These are phyloP conservation scores for Letharia columbiana DNA, from an alignment of 495 filamentous ascomycete genomes.

Conservation along the genomic window DNA sequence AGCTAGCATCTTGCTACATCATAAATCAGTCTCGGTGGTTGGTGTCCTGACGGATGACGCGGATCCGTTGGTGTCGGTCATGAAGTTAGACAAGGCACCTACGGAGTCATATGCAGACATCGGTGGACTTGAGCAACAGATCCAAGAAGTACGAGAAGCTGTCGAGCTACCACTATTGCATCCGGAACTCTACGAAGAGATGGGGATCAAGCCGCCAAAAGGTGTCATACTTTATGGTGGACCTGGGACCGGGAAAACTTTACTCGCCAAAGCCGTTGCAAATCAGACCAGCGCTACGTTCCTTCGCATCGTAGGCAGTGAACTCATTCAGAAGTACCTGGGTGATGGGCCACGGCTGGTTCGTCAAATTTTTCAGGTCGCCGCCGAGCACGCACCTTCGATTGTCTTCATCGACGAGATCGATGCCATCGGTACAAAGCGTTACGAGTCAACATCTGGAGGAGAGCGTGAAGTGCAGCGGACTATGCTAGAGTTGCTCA, in stretches of 20 bases:
- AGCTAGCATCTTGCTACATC: constrained; percentile 89
- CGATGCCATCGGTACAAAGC: constrained; percentile 97
- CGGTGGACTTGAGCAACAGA: constrained; percentile 88
- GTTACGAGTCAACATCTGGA: constrained; percentile 94
- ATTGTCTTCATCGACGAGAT: constrained; percentile 99
- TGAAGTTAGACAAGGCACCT: constrained; percentile 99
- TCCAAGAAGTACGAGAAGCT: constrained; percentile 95
- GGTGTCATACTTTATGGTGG: constrained; percentile 98
- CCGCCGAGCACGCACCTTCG: constrained; percentile 89
- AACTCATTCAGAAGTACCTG: constrained; percentile 98
- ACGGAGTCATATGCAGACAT: constrained; percentile 99
- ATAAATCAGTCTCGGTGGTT: constrained; percentile 96
- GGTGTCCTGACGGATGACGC: constrained; percentile 95
- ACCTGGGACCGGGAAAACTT: constrained; percentile 93
- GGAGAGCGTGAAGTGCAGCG: constrained; percentile 96
- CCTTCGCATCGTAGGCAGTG: constrained; percentile 93
- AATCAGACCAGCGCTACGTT: constrained; percentile 99
- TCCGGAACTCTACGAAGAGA: constrained; percentile 97
- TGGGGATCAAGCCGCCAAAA: constrained; percentile 99
- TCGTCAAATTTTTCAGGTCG: constrained; percentile 95
- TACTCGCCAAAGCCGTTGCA: constrained; percentile 94
- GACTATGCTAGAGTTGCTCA: constrained; percentile 97
- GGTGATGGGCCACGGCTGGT: constrained; percentile 93
- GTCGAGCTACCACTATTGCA: constrained; percentile 94
- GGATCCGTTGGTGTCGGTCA: constrained; percentile 92